Evolutionary conservation across 1,139 yeast genomes (phyloP), one percentile per base, ranked within the genome.

Genomic region (Magnusiomyces fungicola): DNA sequence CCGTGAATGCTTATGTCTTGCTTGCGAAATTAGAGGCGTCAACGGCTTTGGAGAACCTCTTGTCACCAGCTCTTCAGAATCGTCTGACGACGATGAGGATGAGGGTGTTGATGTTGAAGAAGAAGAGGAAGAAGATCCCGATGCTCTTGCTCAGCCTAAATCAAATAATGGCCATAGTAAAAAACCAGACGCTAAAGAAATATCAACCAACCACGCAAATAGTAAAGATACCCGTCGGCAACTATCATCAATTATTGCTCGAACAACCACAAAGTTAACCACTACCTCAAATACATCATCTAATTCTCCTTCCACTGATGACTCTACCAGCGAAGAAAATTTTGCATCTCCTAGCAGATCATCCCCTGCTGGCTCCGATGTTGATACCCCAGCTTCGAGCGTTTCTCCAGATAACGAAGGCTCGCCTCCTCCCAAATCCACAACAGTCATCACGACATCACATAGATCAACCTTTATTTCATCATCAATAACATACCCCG

Each of bases 1-100:
- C 53, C 54, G 63, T 14, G 75, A 73, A 49, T 74, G 78, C 53
- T 54, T 72, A 36, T 74, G 78, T 55, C 68, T 70, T 1, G 62
- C 73, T 1, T 74, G 78, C 56, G 76, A 73, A 52, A 63, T 33
- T 51, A 51, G 56, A 16, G 55, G 53, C 14, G 50, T 57, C 19
- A 51, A 49, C 24, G 53, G 50, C 12, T 49, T 46, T 41, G 54
- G 42, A 1, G 21, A 21, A 3, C 44, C 45, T 3, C 24, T 25
- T 25, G 24, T 23, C 45, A 40, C 22, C 27, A 32, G 25, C 39
- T 45, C 38, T 27, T 38, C 45, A 2, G 36, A 29, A 3, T 41
- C 44, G 7, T 41, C 44, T 16, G 33, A 19, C 3, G 29, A 38
- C 12, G 42, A 38, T 22, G 42, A 38, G 7, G 16, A 14, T 14